A percentile compares a stretch with the other conserved stretches of the same genome.
phyloP scores from a whole-genome alignment of 2,329 filamentous ascomycete species.

The Colletotrichum phormii region DNA sequence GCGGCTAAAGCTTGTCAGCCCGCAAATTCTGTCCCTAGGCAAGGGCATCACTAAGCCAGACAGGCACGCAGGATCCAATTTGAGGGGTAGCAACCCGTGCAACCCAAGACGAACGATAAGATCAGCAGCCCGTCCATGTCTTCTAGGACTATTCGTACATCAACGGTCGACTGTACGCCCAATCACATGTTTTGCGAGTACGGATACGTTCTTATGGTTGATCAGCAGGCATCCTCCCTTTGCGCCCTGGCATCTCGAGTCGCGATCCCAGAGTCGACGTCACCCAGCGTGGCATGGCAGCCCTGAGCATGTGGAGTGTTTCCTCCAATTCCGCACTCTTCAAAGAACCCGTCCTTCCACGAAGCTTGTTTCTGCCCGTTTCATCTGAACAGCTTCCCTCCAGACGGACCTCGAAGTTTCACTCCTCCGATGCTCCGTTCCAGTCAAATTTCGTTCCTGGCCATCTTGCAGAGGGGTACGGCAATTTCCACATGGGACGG shows the following conservation, averaged over 20 bases:
- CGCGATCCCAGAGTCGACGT: not conserved
- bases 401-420: conserved; percentile 1
- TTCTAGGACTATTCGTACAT: not conserved
- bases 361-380: conserved; percentile 24
- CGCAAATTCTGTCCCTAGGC: not conserved
- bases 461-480: not conserved
- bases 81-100: not conserved
- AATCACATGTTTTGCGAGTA: conserved; percentile 23
- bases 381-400: conserved; percentile 21
- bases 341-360: not conserved
- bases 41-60: not conserved
- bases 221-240: conserved; percentile 21
- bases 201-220: conserved; percentile 9
- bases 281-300: not conserved
- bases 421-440: conserved; percentile 14
- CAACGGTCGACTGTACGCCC: not conserved
- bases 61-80: not conserved
- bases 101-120: not conserved
- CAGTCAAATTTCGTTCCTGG: not conserved
- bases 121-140: not conserved
- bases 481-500: conserved; percentile 10
- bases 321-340: not conserved
- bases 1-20: not conserved
- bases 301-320: not conserved
- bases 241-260: not conserved